Base-by-base conservation (phyloP, 345 rosid species). In the Toxicodendron radicans region DNA sequence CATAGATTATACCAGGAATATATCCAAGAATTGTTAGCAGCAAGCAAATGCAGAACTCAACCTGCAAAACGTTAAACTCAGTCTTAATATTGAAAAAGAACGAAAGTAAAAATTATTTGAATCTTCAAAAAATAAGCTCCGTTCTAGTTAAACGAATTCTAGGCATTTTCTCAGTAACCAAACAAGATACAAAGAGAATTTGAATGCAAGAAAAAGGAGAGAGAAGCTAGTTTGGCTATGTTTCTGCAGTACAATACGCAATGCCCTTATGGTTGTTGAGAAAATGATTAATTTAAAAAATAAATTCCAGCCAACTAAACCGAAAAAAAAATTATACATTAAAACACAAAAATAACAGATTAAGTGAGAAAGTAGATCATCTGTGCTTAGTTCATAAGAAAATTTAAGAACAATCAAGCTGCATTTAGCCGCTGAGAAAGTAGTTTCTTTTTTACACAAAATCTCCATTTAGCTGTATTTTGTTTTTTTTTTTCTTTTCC, bases 1-100 rank as follows among this genome's bases (percentile, higher is more conserved):
- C 99, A 53, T 95, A 93, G 68, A 95, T 93, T 57, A 95, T 95
- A 23, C 99, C 99, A 1, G 98, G 99, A 41, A 95, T 18, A 72
- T 93, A 95, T 7, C 99, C 99, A 17, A 93, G 86, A 66, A 91
- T 79, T 9, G 98, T 95, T 66, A 95, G 75, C 16, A 93, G 64
- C 85, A 93, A 68, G 49, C 99, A 95, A 21, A 95, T 84, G 76
- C 88, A 86, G 72, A 91, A 90, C 86, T 95, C 98, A 30, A 85
- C 93, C 98, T 71, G 74, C 58, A 30, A 45, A 58, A 24, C 3
- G 38, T 58, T 3, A 10, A 58, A 14, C 14, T 43, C 48, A 70
- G 20, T 45, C n/a, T 54, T 21, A 27, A 14, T 3, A 9, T 23
- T 41, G 52, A 56, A 23, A 68, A 16, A 2, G 21, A 68, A 52